Evolutionary conservation across 1,139 yeast species (phyloP).

Genomic region (Debaryomyces coudertii): DNA sequence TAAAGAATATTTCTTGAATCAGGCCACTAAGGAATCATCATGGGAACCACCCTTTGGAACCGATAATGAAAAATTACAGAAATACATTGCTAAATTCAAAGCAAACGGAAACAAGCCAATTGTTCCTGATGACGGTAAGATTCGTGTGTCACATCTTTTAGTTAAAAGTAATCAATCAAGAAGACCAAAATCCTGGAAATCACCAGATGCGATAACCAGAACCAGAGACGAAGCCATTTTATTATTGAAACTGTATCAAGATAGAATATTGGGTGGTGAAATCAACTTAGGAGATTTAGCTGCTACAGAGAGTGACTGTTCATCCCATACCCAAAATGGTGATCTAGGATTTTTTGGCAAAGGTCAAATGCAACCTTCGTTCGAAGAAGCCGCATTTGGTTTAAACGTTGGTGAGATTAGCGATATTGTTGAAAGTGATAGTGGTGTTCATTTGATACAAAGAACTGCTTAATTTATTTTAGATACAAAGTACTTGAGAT

Average conservation of each 20-base stretch:
- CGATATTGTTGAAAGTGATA: slow-evolving; percentile 82
- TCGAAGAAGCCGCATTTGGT: slow-evolving; percentile 84
- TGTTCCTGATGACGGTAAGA: slow-evolving; percentile 51
- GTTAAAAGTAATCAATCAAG: slow-evolving; percentile 83
- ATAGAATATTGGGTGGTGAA: slow-evolving; percentile 70
- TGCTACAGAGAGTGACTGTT: slow-evolving; percentile 82
- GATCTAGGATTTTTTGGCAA: slow-evolving; percentile 87
- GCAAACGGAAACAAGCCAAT: slow-evolving; percentile 64
- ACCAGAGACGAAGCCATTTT: slow-evolving; percentile 83
- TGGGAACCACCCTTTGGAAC: slow-evolving; percentile 96
- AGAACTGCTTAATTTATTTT: slow-evolving; percentile 61
- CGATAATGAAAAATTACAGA: slow-evolving; percentile 59
- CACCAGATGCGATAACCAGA: slow-evolving; percentile 68
- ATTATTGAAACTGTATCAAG: slow-evolving; percentile 60
- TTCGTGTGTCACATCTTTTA: slow-evolving; percentile 64
- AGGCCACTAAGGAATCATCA: slow-evolving; percentile 68
- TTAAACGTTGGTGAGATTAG: slow-evolving; percentile 84
- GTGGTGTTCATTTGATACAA: slow-evolving; percentile 88
- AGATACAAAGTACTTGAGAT: slow-evolving; percentile 19
- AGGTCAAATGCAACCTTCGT: slow-evolving; percentile 94
- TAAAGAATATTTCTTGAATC: slow-evolving; percentile 80
- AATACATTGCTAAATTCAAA: slow-evolving; percentile 53
- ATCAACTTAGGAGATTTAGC: slow-evolving; percentile 74
- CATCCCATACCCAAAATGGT: slow-evolving; percentile 85
- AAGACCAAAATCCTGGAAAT: slow-evolving; percentile 91